Percentiles rank a stretch among this genome's conserved stretches.
Conservation (phyloP, 202 grass and related monocot species). For the Dendrocalamus latiflorus region DNA sequence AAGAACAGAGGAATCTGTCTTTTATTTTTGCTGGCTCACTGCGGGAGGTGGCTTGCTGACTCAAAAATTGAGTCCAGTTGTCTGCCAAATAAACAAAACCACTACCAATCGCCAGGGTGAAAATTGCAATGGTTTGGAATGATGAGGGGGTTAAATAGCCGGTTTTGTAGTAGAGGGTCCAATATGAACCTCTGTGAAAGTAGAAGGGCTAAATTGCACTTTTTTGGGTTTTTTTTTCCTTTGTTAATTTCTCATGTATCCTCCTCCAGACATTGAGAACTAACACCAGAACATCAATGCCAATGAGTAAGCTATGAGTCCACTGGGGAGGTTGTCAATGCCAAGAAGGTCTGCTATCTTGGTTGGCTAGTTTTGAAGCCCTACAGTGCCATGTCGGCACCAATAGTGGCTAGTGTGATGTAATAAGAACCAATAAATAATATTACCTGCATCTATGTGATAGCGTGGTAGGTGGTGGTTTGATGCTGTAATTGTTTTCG, state of each 20-base stretch:
- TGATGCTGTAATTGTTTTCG: not conserved
- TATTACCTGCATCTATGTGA: not conserved
- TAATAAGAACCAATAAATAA: not conserved
- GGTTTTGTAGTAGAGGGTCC: not conserved
- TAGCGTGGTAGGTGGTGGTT: not conserved
- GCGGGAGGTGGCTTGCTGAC: not conserved
- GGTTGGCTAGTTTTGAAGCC: not conserved
- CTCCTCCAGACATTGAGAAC: not conserved
- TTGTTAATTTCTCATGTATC: not conserved
- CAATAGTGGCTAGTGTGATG: not conserved
- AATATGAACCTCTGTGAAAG: not conserved
- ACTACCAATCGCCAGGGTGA: not conserved
- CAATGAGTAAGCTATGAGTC: not conserved
- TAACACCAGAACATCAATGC: not conserved
- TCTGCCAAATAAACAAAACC: not conserved
- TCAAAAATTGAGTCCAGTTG: not conserved
- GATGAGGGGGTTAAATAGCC: not conserved
- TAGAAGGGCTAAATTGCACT: not conserved
- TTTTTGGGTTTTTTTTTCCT: not conserved
- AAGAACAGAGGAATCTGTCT: not conserved
- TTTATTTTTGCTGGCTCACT: not conserved
- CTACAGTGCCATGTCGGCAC: not conserved
- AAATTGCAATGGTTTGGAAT: not conserved
- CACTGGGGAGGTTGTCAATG: not conserved
- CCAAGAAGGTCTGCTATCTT: not conserved